Evolutionary conservation across 2,329 filamentous ascomycete species (phyloP).

Genomic region (Venturia asperata): DNA sequence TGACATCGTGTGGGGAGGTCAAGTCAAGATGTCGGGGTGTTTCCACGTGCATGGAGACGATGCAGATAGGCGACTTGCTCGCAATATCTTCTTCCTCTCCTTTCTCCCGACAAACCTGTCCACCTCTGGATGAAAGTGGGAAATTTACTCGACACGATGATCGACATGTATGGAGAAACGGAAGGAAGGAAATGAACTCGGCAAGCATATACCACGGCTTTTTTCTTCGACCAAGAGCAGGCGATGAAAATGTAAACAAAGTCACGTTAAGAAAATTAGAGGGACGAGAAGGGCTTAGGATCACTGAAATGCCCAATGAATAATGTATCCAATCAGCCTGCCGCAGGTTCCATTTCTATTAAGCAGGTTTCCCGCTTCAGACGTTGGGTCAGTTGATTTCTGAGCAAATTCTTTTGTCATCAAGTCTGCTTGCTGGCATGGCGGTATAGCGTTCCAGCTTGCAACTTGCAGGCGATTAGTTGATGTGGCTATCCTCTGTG

Average conservation of each 20-base stretch:
- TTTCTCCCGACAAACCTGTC: not conserved
- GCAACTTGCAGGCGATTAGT: too few species aligned
- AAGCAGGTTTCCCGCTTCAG: too few species aligned
- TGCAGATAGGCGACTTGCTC: not conserved
- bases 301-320: constrained; percentile 11
- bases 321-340: not conserved
- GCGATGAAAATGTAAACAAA: not conserved
- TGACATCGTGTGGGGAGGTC: not conserved
- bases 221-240: not conserved
- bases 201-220: not conserved
- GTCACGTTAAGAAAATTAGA: not conserved
- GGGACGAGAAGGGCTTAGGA: not conserved
- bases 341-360: not conserved
- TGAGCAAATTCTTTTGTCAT: too few species aligned
- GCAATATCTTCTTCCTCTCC: not conserved
- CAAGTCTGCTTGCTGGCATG: too few species aligned
- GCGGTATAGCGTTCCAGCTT: too few species aligned
- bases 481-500: too few species aligned
- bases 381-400: too few species aligned
- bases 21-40: not conserved
- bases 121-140: not conserved
- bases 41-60: not conserved
- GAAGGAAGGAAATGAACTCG: not conserved
- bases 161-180: not conserved
- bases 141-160: not conserved